A percentile compares a stretch with the other conserved stretches of the same genome.
Conservation (phyloP, 2,329 filamentous ascomycete genomes). For the Aspergillus unguis region DNA sequence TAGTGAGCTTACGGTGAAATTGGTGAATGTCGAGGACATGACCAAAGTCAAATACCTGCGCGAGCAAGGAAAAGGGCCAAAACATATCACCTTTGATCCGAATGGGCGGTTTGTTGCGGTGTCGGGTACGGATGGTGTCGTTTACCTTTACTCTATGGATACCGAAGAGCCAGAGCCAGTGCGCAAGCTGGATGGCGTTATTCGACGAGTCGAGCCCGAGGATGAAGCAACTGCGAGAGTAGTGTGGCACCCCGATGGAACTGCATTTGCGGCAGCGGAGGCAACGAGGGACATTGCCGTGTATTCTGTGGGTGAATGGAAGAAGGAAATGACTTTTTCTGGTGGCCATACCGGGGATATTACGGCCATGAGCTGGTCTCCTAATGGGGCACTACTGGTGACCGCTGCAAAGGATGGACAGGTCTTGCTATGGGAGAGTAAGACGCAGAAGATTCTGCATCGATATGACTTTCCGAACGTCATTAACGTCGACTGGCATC, state of each 20-base stretch:
- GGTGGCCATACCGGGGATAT: slow-evolving; percentile 80
- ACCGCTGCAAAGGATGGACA: slow-evolving; percentile 53
- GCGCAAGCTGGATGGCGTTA: slow-evolving; percentile 79
- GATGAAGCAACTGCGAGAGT: slow-evolving; percentile 70
- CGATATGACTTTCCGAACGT: slow-evolving; percentile 78
- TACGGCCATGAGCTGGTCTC: slow-evolving; percentile 86
- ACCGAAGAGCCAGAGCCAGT: slow-evolving; percentile 77
- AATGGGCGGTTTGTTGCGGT: slow-evolving; percentile 71
- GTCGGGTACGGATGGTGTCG: slow-evolving; percentile 80
- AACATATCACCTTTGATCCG: slow-evolving; percentile 85
- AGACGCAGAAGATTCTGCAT: slow-evolving; percentile 76
- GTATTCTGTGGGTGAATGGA: slow-evolving; percentile 85
- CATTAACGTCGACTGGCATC: slow-evolving; percentile 86
- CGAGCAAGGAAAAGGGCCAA: slow-evolving; percentile 82
- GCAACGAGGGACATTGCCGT: slow-evolving; percentile 79
- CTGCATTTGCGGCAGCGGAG: slow-evolving; percentile 83
- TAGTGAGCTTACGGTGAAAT: slow-evolving; percentile 80
- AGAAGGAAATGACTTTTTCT: slow-evolving; percentile 74
- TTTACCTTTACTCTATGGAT: slow-evolving; percentile 85
- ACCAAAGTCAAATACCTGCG: slow-evolving; percentile 71
- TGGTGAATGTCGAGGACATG: slow-evolving; percentile 79
- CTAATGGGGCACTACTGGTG: slow-evolving; percentile 84
- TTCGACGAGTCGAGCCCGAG: slow-evolving; percentile 73
- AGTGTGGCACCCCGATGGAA: slow-evolving; percentile 91
- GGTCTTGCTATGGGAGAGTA: slow-evolving; percentile 76